These are phyloP conservation scores for Lactarius pseudohatsudake DNA, from an alignment of 768 basidiomycete genomes.

Conservation along the genomic window DNA sequence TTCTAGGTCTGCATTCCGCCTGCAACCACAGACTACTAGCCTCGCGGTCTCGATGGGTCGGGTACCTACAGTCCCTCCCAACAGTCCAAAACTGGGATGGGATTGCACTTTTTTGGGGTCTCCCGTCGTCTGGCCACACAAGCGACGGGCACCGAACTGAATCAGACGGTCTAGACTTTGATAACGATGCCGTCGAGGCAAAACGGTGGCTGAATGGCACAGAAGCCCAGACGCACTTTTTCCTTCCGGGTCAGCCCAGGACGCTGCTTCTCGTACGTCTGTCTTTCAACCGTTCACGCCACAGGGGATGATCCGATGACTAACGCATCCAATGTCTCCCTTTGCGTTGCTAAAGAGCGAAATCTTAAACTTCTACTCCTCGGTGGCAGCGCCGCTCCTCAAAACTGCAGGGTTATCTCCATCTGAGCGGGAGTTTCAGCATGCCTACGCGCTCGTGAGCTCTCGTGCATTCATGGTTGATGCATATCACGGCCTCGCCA, in stretches of 20 bases:
- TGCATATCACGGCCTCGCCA: conserved; percentile 72
- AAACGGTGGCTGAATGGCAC: conserved; percentile 25
- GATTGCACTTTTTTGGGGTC: conserved; percentile 34
- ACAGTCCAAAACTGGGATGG: conserved; percentile 23
- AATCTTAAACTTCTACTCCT: conserved; percentile 22
- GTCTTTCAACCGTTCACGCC: not conserved
- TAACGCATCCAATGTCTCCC: not conserved
- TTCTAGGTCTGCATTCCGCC: conserved; percentile 1
- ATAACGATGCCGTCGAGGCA: conserved; percentile 25
- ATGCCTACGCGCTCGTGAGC: conserved; percentile 67
- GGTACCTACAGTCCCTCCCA: conserved; percentile 33
- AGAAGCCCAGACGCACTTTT: conserved; percentile 21
- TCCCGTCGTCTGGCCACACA: conserved; percentile 3
- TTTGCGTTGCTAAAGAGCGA: conserved; percentile 12
- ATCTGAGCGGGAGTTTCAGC: conserved; percentile 45
- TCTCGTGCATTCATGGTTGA: conserved; percentile 85
- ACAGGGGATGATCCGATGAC: conserved; percentile 2
- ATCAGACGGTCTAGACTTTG: conserved; percentile 9
- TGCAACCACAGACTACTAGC: conserved; percentile 25
- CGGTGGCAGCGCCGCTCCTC: conserved; percentile 31
- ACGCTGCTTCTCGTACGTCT: conserved; percentile 21
- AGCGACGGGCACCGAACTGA: conserved; percentile 5
- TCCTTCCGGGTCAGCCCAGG: conserved; percentile 16
- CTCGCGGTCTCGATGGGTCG: conserved; percentile 32
- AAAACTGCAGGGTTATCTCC: conserved; percentile 27